These are phyloP conservation scores for Stellera chamaejasme DNA, from an alignment of 345 rosid species.

Conservation along the genomic window DNA sequence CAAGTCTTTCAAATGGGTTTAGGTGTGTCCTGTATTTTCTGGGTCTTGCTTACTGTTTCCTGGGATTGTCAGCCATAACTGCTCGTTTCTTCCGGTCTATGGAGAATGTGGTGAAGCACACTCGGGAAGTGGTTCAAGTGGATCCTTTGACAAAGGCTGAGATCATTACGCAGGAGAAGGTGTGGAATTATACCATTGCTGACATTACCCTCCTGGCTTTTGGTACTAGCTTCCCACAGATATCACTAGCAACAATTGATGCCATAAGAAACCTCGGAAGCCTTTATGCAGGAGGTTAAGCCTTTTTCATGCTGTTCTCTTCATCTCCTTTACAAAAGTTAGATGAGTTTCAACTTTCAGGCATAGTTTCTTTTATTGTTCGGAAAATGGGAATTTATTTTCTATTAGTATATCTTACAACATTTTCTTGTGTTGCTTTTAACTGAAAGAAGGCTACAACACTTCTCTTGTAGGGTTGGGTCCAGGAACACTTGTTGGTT, in stretches of 20 bases:
- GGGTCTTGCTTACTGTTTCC: constrained; percentile 77
- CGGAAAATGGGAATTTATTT: no score
- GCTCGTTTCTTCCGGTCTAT: constrained; percentile 74
- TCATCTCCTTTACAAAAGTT: not conserved
- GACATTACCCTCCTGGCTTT: constrained; percentile 83
- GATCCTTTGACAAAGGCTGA: constrained; percentile 51
- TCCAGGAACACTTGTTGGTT: constrained; percentile 97
- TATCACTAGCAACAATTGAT: constrained; percentile 86
- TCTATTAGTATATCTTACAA: no score
- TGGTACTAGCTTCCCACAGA: constrained; percentile 97
- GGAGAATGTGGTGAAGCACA: constrained; percentile 90
- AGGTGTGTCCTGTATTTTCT: constrained; percentile 51
- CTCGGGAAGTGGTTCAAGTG: constrained; percentile 56
- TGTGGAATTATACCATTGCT: constrained; percentile 88
- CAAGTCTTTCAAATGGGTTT: constrained; percentile 31
- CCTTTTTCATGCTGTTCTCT: constrained; percentile 1
- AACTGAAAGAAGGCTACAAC: not conserved
- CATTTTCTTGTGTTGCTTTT: no score
- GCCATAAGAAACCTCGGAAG: constrained; percentile 66
- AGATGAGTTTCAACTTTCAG: no score
- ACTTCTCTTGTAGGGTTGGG: constrained; percentile 55
- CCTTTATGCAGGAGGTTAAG: constrained; percentile 76
- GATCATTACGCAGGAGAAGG: constrained; percentile 52
- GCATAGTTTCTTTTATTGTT: no score
- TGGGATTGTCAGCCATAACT: constrained; percentile 84